Conservation (phyloP, 768 basidiomycete species). For the Pleurotus tuber-regium region DNA sequence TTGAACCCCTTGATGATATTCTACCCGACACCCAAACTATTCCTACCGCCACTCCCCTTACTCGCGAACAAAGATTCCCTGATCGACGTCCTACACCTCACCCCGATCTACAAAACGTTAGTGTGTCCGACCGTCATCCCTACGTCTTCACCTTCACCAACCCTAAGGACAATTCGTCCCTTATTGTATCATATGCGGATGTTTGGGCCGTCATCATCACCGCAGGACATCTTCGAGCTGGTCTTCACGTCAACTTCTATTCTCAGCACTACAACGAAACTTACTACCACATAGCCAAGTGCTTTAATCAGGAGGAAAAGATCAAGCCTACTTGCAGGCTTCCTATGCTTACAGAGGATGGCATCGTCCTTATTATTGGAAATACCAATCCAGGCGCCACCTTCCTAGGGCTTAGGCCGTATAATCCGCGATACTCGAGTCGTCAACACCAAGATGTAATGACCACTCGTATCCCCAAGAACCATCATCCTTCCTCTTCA, state of each 20-base stretch:
- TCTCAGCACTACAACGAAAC: not conserved
- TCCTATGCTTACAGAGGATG: not conserved
- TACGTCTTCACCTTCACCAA: not conserved
- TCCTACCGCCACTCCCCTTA: not conserved
- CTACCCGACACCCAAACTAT: not conserved
- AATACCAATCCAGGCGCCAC: not conserved
- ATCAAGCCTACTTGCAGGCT: not conserved
- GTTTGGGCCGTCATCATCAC: not conserved
- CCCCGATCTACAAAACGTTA: not conserved
- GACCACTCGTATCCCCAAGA: not conserved
- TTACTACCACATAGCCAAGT: not conserved
- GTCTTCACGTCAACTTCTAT: not conserved
- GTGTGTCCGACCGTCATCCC: not conserved
- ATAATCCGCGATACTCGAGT: not conserved
- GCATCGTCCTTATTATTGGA: not conserved
- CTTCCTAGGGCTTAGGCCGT: not conserved
- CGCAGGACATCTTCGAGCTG: not conserved
- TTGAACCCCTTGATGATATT: not conserved
- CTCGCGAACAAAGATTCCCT: not conserved
- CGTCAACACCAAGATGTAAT: not conserved
- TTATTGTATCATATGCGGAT: not conserved
- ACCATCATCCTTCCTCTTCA: not conserved
- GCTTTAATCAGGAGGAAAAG: not conserved
- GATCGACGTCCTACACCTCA: not conserved
- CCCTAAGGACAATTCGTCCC: not conserved